Evolutionary conservation across 140 eudicot genomes (phyloP).

Genomic region (Anethum foeniculum): DNA sequence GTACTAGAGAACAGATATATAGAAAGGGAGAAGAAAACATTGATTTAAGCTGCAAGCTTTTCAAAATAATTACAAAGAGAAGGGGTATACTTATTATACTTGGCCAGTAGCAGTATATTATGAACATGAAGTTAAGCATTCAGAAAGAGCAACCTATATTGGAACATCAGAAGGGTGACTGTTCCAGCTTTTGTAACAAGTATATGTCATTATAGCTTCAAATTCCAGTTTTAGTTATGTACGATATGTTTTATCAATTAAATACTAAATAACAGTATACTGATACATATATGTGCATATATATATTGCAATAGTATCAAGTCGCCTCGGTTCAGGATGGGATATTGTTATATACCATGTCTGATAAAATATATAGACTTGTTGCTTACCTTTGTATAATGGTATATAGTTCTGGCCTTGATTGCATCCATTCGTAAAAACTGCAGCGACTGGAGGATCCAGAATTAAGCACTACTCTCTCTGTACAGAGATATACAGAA

Average conservation of each 20-base stretch:
- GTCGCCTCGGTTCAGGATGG: not conserved
- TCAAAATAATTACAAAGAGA: not conserved
- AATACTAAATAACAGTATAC: not conserved
- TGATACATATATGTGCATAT: not conserved
- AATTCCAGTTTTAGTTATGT: not conserved
- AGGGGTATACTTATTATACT: not conserved
- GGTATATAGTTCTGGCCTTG: slow-evolving; percentile 90
- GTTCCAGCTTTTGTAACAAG: not conserved
- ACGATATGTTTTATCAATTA: not conserved
- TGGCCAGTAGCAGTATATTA: not conserved
- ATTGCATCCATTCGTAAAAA: slow-evolving; percentile 92
- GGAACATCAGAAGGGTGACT: not conserved
- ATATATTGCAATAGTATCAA: not conserved
- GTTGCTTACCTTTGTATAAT: slow-evolving; percentile 71
- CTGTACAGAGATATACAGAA: slow-evolving; percentile 93
- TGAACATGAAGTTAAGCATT: not conserved
- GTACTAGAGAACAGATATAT: not conserved
- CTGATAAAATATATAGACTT: not conserved
- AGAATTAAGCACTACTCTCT: slow-evolving; percentile 48
- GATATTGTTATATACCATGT: not conserved
- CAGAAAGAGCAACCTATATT: not conserved
- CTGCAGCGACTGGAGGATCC: slow-evolving; percentile 36
- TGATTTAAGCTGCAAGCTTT: not conserved
- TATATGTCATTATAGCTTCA: not conserved
- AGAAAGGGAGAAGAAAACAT: not conserved